Base-by-base conservation (phyloP, 345 rosid genomes). In the Odontarrhena argentea region DNA sequence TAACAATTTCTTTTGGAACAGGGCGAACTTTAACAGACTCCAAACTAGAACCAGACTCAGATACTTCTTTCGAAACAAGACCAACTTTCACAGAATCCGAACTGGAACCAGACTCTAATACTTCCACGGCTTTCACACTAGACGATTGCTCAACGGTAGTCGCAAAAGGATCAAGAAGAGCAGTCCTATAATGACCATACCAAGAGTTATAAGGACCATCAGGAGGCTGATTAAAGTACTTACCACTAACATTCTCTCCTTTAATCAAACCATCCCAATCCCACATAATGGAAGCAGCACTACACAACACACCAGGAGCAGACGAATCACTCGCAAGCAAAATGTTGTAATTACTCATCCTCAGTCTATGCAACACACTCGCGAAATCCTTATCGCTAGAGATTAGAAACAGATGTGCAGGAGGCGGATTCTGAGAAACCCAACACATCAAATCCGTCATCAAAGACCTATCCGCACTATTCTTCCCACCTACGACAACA, bases 211-310 rank as follows among this genome's bases (percentile, higher is more conserved):
- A 83, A 55, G 96, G 91, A 70, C 99, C 97, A 81, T 94, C 99
- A 12, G 99, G 99, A 52, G 96, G 96, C 55, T 82, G 97, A 67
- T 95, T 95, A 73, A 83, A 89, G 70, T 84, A 67, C 80, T 75
- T 87, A 54, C 82, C 99, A 30, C 35, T 26, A 3, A 85, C 77
- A 64, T 50, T 60, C 63, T 88, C 93, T 66, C 88, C 89, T 71
- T 57, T 84, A 2, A 83, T 47, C 77, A 91, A 76, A 40, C 76
- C 50, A 52, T 79, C 70, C 99, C 99, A 95, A 50, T 81, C 74
- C 99, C 99, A 95, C 96, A 87, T 88, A 44, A 95, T 79, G 63
- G 96, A 91, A 52, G 99, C 96, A 72, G 99, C 99, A 58, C 97
- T 85, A 75, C 91, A 81, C 8, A 94, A 83, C 57, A 87, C 87